Conservation (phyloP, 2,329 filamentous ascomycete species). For the Aspergillus tanneri region DNA sequence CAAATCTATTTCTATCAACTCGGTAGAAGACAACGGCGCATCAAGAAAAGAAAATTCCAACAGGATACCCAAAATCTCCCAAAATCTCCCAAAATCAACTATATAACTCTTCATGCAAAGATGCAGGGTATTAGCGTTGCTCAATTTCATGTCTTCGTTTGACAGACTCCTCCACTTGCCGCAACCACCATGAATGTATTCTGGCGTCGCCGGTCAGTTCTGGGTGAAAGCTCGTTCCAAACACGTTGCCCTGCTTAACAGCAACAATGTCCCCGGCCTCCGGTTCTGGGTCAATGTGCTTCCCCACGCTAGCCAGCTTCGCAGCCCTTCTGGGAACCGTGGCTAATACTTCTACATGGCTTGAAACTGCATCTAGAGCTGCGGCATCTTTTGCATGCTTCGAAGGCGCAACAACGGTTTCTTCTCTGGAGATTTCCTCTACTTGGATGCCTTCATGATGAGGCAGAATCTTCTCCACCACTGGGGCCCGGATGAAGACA, state of each 20-base stretch:
- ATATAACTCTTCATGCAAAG: constrained; percentile 17
- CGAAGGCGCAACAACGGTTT: constrained; percentile 59
- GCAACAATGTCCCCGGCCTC: constrained; percentile 74
- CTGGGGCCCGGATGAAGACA: constrained; percentile 91
- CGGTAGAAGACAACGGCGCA: constrained; percentile 22
- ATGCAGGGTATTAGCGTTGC: constrained; percentile 17
- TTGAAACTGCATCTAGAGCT: constrained; percentile 46
- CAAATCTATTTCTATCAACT: constrained; percentile 31
- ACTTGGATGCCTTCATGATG: constrained; percentile 52
- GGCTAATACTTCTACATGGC: constrained; percentile 59
- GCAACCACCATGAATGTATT: constrained; percentile 93
- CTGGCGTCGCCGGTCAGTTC: constrained; percentile 84
- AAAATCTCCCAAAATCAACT: constrained; percentile 21
- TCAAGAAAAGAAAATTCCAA: too few relatives aligned
- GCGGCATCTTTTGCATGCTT: constrained; percentile 47
- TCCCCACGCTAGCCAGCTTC: constrained; percentile 48
- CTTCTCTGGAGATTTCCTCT: constrained; percentile 48
- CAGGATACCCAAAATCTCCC: constrained; percentile 28
- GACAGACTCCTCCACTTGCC: constrained; percentile 59
- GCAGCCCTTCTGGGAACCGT: constrained; percentile 54
- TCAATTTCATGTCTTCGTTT: constrained; percentile 28
- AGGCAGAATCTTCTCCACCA: constrained; percentile 78
- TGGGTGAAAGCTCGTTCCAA: constrained; percentile 94
- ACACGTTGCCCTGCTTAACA: constrained; percentile 84
- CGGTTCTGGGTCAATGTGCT: constrained; percentile 39